Base-by-base conservation (phyloP, 495 filamentous ascomycete genomes). In the Penicillium coprophilum region DNA sequence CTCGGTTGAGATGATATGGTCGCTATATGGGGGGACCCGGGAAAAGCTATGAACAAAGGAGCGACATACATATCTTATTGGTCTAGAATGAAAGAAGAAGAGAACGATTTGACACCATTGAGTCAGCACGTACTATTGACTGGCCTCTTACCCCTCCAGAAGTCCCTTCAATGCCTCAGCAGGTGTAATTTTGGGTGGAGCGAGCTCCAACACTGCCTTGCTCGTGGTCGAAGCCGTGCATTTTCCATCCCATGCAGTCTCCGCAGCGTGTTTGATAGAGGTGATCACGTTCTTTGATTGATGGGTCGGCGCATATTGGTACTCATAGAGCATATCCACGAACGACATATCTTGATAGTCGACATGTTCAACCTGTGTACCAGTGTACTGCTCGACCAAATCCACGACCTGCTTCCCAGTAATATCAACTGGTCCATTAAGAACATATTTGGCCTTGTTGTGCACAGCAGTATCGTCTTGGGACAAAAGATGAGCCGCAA, bases 341-440 rank as follows among this genome's bases (percentile, higher is more conserved):
- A 68, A 64, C 10, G 69, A 71, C 19, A 65, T 23, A 52, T 79
- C 75, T 55, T 74, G 47, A 38, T 71, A 79, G 27, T 15, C 55
- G n/a, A 77, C 72, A 7, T 70, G 58, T 28, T 74, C 51, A 4
- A 78, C 69, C 12, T 43, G 45, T 0, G 56, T 58, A 15, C 75
- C 76, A 20, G 72, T 76, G 17, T 75, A 11, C 48, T 68, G 45
- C 71, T 77, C 76, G 10, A 80, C 60, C 62, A 78, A 53, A 19
- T 68, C 54, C 19, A 78, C 70, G 47, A 77, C 53, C 47, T 72
- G 59, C 19, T 54, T 54, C 9, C 77, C 77, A 32, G 68, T 73
- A 5, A 77, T 66, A 43, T 78, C 72, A 43, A 71, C 72, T 0
- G 74, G 76, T 15, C 76, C 76, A 55, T 75, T 78, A 10, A 80